A percentile compares a stretch with the other conserved stretches of the same genome.
Evolutionary conservation across 169 alveolate species (phyloP).

Genomic region (Prorocentrum cordatum): DNA sequence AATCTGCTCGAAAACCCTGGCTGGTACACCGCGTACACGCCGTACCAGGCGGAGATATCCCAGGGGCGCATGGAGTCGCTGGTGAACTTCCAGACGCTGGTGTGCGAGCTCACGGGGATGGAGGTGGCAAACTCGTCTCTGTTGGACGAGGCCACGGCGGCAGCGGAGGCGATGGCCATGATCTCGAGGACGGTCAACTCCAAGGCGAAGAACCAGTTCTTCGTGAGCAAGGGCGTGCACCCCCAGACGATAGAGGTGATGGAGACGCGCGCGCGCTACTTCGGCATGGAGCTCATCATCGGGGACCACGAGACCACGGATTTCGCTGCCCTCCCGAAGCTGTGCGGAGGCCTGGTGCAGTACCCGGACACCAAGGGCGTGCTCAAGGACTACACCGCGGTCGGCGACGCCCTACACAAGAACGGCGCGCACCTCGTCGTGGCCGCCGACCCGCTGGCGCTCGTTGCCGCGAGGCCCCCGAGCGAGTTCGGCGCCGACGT

Average conservation of each 20-base stretch:
- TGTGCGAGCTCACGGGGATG: slow-evolving; percentile 81
- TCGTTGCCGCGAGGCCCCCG: slow-evolving; percentile 77
- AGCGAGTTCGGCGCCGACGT: slow-evolving; percentile 81
- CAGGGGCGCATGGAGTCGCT: slow-evolving; percentile 80
- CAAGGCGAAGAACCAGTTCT: slow-evolving; percentile 72
- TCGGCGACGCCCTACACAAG: slow-evolving; percentile 72
- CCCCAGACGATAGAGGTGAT: slow-evolving; percentile 78
- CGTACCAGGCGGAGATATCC: slow-evolving; percentile 85
- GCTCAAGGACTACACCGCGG: slow-evolving; percentile 74
- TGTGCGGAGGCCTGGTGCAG: slow-evolving; percentile 78
- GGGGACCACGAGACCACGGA: slow-evolving; percentile 76
- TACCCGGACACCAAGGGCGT: slow-evolving; percentile 81
- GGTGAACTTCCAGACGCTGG: slow-evolving; percentile 76
- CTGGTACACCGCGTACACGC: slow-evolving; percentile 82
- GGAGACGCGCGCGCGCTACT: slow-evolving; percentile 78
- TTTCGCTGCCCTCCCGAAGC: slow-evolving; percentile 75
- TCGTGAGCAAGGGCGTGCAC: slow-evolving; percentile 75
- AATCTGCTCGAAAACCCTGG: neutral
- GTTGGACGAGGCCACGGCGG: slow-evolving; percentile 84
- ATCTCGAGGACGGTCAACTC: slow-evolving; percentile 65
- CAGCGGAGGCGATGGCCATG: slow-evolving; percentile 85
- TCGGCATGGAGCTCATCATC: slow-evolving; percentile 75
- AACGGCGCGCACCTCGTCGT: slow-evolving; percentile 74
- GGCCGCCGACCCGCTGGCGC: slow-evolving; percentile 78
- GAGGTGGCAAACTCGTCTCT: slow-evolving; percentile 82